These are phyloP conservation scores for Wickerhamiella parazyma DNA, from an alignment of 805 yeast species.

Conservation along the genomic window DNA sequence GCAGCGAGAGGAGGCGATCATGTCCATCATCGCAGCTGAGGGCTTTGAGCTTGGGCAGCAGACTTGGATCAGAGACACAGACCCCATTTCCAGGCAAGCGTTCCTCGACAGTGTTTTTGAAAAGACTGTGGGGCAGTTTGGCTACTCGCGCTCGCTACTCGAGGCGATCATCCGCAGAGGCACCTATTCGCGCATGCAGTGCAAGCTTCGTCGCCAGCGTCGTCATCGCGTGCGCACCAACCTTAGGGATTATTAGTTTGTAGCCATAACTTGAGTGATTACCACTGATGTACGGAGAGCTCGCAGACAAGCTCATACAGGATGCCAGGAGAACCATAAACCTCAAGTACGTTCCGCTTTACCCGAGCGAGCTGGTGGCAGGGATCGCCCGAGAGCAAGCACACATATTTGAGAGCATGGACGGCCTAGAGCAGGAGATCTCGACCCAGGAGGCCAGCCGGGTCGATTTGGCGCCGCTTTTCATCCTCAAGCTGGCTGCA, in stretches of 20 bases:
- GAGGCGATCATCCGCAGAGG: slow-evolving; percentile 72
- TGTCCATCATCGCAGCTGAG: slow-evolving; percentile 33
- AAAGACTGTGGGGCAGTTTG: slow-evolving; percentile 36
- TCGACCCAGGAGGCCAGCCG: slow-evolving; percentile 27
- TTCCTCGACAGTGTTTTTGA: slow-evolving; percentile 37
- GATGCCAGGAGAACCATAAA: slow-evolving; percentile 73
- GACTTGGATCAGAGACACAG: slow-evolving; percentile 78
- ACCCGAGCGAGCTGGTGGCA: slow-evolving; percentile 58
- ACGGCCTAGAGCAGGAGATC: slow-evolving; percentile 45
- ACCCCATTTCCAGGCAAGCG: slow-evolving; percentile 35
- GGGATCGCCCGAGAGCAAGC: slow-evolving; percentile 57
- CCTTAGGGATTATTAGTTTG: not conserved
- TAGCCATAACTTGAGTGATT: not conserved
- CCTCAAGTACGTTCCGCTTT: slow-evolving; percentile 52
- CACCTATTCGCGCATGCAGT: slow-evolving; percentile 35
- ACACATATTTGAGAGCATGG: slow-evolving; percentile 25
- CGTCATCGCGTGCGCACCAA: slow-evolving; percentile 5
- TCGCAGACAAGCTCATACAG: slow-evolving; percentile 64
- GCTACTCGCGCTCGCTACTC: slow-evolving; percentile 40
- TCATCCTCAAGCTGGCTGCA: slow-evolving; percentile 63
- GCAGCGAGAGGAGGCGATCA: slow-evolving; percentile 27
- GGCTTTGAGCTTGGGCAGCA: slow-evolving; percentile 63
- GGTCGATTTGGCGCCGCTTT: slow-evolving; percentile 27
- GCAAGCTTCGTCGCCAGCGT: slow-evolving; percentile 15
- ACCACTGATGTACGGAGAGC: slow-evolving; percentile 71